Evolutionary conservation across 2,329 filamentous ascomycete genomes (phyloP).

Genomic region (Botryosphaeria dothidea): DNA sequence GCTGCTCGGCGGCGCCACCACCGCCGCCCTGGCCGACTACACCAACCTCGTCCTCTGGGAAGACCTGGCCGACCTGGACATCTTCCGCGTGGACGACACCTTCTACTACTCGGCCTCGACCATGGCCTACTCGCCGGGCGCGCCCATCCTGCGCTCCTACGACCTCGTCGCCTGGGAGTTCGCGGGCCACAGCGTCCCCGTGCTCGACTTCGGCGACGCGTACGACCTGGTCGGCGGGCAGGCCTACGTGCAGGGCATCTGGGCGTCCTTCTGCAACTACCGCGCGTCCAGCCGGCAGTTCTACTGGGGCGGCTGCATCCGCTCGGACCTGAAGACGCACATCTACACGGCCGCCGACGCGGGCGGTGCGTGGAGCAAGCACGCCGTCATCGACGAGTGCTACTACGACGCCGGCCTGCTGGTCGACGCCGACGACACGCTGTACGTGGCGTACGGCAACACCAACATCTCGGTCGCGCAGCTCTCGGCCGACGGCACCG

Average conservation of each 20-base stretch:
- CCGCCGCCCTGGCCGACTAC: slow-evolving; percentile 31
- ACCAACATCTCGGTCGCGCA: slow-evolving; percentile 53
- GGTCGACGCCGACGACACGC: slow-evolving; percentile 60
- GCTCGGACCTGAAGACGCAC: slow-evolving; percentile 50
- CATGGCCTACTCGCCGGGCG: slow-evolving; percentile 59
- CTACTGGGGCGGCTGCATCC: slow-evolving; percentile 61
- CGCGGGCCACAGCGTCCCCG: slow-evolving; percentile 41
- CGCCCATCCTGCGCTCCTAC: slow-evolving; percentile 56
- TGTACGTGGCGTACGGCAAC: slow-evolving; percentile 60
- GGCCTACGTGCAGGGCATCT: slow-evolving; percentile 57
- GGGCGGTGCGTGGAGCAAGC: slow-evolving; percentile 43
- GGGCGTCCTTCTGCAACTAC: slow-evolving; percentile 58
- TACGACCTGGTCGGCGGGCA: slow-evolving; percentile 50
- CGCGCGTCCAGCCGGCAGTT: slow-evolving; percentile 50
- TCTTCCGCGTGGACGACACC: slow-evolving; percentile 52
- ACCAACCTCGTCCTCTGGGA: slow-evolving; percentile 58
- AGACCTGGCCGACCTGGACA: slow-evolving; percentile 57
- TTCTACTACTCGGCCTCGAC: slow-evolving; percentile 60
- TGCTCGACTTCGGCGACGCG: slow-evolving; percentile 39
- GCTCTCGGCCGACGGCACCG: slow-evolving; percentile 51
- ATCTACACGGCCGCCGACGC: slow-evolving; percentile 52
- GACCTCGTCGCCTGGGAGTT: slow-evolving; percentile 56
- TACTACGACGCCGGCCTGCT: slow-evolving; percentile 61
- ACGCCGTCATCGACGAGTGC: slow-evolving; percentile 44
- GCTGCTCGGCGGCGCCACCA: neutral